A percentile compares a stretch with the other conserved stretches of the same genome.
phyloP scores from a whole-genome alignment of 2,329 filamentous ascomycete genomes.

The Neoarthrinium moseri region DNA sequence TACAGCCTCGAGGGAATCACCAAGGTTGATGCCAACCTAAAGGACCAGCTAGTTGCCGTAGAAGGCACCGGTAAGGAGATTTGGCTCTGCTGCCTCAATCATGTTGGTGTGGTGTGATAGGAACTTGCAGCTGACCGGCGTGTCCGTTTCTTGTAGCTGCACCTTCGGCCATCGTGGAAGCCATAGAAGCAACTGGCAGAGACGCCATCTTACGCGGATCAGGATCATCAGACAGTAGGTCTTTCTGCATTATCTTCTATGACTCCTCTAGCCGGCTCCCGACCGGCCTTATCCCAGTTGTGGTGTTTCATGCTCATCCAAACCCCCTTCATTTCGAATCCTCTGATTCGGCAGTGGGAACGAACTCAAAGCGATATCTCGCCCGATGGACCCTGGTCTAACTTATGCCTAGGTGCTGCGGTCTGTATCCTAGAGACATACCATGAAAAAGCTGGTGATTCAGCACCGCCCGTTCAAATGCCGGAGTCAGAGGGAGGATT shows the following conservation, averaged over 20 bases:
- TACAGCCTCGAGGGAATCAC: conserved; percentile 76
- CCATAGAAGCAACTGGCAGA: conserved; percentile 85
- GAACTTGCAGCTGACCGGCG: neutral
- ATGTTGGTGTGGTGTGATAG: too few species aligned
- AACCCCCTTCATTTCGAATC: neutral
- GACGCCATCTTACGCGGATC: conserved; percentile 93
- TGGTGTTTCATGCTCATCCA: neutral
- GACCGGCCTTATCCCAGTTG: neutral
- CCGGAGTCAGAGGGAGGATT: conserved; percentile 26
- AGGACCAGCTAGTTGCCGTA: conserved; percentile 79
- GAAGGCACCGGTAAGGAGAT: conserved; percentile 69
- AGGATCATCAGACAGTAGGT: conserved; percentile 79
- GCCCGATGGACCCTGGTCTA: too few species aligned
- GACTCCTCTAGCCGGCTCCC: neutral
- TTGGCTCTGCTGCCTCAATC: conserved; percentile 23
- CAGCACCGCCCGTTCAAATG: conserved; percentile 32
- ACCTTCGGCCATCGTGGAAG: conserved; percentile 83
- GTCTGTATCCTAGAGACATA: conserved; percentile 94
- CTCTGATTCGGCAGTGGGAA: neutral
- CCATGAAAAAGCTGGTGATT: conserved; percentile 53
- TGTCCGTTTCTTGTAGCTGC: conserved; percentile 51
- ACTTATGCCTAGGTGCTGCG: conserved; percentile 63
- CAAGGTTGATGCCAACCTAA: conserved; percentile 78
- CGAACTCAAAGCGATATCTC: neutral
- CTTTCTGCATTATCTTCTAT: conserved; percentile 15